Base-by-base conservation (phyloP, 805 yeast species). In the Blastobotrys attinorum region DNA sequence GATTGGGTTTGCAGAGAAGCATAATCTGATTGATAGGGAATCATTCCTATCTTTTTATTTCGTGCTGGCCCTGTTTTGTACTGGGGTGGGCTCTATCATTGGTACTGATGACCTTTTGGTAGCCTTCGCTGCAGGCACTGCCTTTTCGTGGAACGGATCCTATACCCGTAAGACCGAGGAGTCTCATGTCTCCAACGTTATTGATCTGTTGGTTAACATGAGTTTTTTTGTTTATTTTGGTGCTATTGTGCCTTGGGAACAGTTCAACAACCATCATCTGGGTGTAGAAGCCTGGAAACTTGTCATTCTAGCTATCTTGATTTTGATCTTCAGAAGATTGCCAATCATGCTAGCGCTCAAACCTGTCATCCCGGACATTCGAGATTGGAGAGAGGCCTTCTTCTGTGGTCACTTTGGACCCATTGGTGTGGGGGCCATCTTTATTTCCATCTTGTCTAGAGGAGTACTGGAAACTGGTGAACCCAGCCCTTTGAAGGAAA, bases 371-470 rank as follows among this genome's bases (percentile, higher is more conserved):
- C 96, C 96, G 0, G 96, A 88, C 59, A 76, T 88, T 32, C 80
- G 86, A 55, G 75, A 86, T 8, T 88, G 96, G 95, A 77, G 95
- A 61, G 97, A 88, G 61, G 96, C 96, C 0, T 60, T 88, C 2
- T 89, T 89, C 62, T 86, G 94, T 61, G 96, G 96, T 17, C 96
- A 88, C 65, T 88, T 89, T 62, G 97, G 97, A 15, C 96, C 97
- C 1, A 85, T 89, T 57, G 97, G 97, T 39, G 96, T 88, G 18
- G 96, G 96, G 46, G 95, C 95, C 1, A 71, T 88, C 5, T 87
- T 84, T 62, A 90, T 92, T 34, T 80, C 85, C 4, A 79, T 88
- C 40, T 67, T 87, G 49, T 86, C 95, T 0, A 75, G 90, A 48
- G 75, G 78, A 7, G 83, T 80, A 48, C 64, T 83, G 42, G 94